Percentiles rank a stretch among this genome's conserved stretches.
Evolutionary conservation across 352 stramenopile species (phyloP).

Genomic region (Pythium biforme): DNA sequence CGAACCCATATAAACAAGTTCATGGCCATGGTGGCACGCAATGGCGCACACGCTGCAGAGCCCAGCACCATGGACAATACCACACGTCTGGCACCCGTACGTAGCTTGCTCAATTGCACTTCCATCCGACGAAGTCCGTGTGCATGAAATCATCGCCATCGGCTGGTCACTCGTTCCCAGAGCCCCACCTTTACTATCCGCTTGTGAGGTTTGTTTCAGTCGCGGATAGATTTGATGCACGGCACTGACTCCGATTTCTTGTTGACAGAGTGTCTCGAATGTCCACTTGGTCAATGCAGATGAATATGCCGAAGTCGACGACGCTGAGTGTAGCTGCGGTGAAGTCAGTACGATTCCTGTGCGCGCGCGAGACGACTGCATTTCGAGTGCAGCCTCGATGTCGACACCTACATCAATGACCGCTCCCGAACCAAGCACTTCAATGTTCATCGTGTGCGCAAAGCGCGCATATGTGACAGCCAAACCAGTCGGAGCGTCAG

Average conservation of each 20-base stretch:
- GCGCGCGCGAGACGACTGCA: slow-evolving; percentile 10
- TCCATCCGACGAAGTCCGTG: slow-evolving; percentile 69
- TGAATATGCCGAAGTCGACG: not conserved
- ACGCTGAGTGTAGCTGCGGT: not conserved
- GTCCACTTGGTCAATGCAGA: slow-evolving; percentile 22
- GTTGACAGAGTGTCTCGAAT: slow-evolving; percentile 12
- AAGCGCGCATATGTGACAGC: slow-evolving; percentile 12
- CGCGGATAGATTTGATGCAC: slow-evolving; percentile 16
- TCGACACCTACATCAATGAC: slow-evolving; percentile 24
- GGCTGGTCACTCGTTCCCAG: not conserved
- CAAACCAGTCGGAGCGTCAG: slow-evolving; percentile 2
- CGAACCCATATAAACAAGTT: slow-evolving; percentile 73
- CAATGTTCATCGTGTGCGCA: slow-evolving; percentile 15
- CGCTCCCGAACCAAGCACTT: slow-evolving; percentile 16
- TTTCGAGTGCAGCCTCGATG: slow-evolving; percentile 19
- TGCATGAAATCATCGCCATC: slow-evolving; percentile 41
- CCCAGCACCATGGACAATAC: slow-evolving; percentile 58
- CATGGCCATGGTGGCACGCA: slow-evolving; percentile 79
- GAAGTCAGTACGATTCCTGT: slow-evolving; percentile 20
- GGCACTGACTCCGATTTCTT: not conserved
- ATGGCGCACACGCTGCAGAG: slow-evolving; percentile 70
- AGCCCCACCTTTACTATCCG: not conserved
- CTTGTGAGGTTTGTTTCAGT: slow-evolving; percentile 3
- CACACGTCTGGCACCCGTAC: slow-evolving; percentile 83
- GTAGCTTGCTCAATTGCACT: slow-evolving; percentile 78